phyloP scores from a whole-genome alignment of 2,329 filamentous ascomycete species.

The Huntiella abstrusa region DNA sequence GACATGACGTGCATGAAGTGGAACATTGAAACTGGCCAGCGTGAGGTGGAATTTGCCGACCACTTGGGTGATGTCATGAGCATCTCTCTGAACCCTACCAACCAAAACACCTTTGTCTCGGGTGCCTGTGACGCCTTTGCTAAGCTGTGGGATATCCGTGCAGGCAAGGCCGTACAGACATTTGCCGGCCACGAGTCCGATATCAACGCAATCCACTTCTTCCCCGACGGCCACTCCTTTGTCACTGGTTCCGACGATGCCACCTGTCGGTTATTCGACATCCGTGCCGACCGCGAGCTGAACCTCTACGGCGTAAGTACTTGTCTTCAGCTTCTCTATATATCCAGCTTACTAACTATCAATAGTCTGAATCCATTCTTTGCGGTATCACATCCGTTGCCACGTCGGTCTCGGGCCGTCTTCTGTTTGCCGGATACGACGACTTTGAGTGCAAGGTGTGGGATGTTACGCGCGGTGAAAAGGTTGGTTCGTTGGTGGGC shows the following conservation, averaged over 20 bases:
- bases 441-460: conserved; percentile 99
- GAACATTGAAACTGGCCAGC: conserved; percentile 96
- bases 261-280: conserved; percentile 92
- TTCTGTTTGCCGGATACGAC: conserved; percentile 94
- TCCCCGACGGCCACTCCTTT: conserved; percentile 96
- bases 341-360: not conserved
- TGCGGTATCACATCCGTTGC: conserved; percentile 97
- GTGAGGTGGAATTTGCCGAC: conserved; percentile 95
- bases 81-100: conserved; percentile 97
- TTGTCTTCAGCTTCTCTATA: not conserved
- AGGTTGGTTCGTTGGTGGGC: conserved; percentile 88
- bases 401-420: conserved; percentile 85
- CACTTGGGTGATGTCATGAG: conserved; percentile 99
- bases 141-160: conserved; percentile 96
- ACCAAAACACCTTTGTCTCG: conserved; percentile 98
- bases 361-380: conserved; percentile 82
- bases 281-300: conserved; percentile 72
- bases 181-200: conserved; percentile 97
- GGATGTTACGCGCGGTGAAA: conserved; percentile 92
- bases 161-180: conserved; percentile 94
- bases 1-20: conserved; percentile 99
- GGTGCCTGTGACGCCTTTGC: conserved; percentile 97
- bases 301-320: conserved; percentile 44
- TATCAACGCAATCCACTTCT: conserved; percentile 99
- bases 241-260: conserved; percentile 96